phyloP scores from a whole-genome alignment of 129 eudicot genomes.

The Chrysanthemum makinoi region DNA sequence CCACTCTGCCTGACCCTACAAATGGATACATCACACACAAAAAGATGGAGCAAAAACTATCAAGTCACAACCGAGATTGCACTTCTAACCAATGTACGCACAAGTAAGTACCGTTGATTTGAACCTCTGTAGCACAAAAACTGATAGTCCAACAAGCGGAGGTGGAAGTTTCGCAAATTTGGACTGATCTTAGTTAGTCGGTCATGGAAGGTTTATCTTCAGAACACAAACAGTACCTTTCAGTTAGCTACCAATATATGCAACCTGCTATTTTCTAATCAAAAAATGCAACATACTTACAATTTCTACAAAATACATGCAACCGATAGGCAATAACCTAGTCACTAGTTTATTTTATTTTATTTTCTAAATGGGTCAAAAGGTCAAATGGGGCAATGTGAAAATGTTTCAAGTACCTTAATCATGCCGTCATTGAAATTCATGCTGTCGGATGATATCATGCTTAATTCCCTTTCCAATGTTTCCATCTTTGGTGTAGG shows the following conservation, averaged over 20 bases:
- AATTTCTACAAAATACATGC: too few relatives aligned
- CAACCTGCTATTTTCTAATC: too few relatives aligned
- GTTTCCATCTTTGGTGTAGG: constrained; percentile 68
- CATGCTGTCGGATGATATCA: constrained; percentile 61
- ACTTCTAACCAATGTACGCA: not conserved
- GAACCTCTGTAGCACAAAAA: not conserved
- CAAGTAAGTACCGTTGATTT: not conserved
- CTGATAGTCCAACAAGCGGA: not conserved
- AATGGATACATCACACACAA: constrained; percentile 66
- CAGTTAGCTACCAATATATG: too few relatives aligned
- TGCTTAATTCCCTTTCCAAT: constrained; percentile 48
- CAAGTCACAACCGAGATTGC: not conserved
- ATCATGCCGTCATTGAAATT: constrained; percentile 74
- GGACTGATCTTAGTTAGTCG: too few relatives aligned
- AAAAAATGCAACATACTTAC: too few relatives aligned
- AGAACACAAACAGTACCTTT: too few relatives aligned
- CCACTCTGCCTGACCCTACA: constrained; percentile 93
- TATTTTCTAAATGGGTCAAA: too few relatives aligned
- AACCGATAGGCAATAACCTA: too few relatives aligned
- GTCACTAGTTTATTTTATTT: too few relatives aligned
- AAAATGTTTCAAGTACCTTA: constrained; percentile 48
- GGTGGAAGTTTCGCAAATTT: too few relatives aligned
- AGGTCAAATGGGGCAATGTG: too few relatives aligned
- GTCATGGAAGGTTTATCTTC: too few relatives aligned
- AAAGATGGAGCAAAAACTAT: constrained; percentile 40